A percentile compares a stretch with the other conserved stretches of the same genome.
Evolutionary conservation across 1,139 yeast genomes (phyloP).

Genomic region (Hemisphaericaspora xylanilytica): DNA sequence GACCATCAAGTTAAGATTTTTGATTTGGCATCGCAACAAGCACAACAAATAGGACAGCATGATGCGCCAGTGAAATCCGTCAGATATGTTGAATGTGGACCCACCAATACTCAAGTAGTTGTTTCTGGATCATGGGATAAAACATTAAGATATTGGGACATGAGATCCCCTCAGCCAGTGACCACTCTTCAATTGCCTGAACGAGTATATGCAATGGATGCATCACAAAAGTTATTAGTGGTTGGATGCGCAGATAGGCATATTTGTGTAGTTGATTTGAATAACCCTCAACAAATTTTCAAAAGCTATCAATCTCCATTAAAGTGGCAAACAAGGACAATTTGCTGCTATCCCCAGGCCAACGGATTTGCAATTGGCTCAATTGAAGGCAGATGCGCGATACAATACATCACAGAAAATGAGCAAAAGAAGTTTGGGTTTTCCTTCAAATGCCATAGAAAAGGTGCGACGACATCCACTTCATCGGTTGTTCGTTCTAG

Average conservation of each 20-base stretch:
- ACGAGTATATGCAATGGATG: slow-evolving; percentile 87
- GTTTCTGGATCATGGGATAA: slow-evolving; percentile 98
- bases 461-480: too few relatives aligned
- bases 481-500: too few relatives aligned
- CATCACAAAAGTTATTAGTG: slow-evolving; percentile 75
- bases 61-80: slow-evolving; percentile 77
- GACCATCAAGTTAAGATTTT: slow-evolving; percentile 86
- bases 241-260: slow-evolving; percentile 94
- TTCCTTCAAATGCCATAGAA: too few relatives aligned
- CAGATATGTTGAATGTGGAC: slow-evolving; percentile 79
- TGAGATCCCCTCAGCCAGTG: slow-evolving; percentile 82
- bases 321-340: slow-evolving; percentile 83
- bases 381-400: too few relatives aligned
- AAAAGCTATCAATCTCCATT: slow-evolving; percentile 76
- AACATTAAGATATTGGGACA: slow-evolving; percentile 91
- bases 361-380: slow-evolving; percentile 96
- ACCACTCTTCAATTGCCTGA: slow-evolving; percentile 84
- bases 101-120: slow-evolving; percentile 74
- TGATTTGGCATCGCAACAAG: slow-evolving; percentile 79
- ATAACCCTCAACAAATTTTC: slow-evolving; percentile 81
- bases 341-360: slow-evolving; percentile 84
- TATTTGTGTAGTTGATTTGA: slow-evolving; percentile 70
- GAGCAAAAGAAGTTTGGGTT: too few relatives aligned
- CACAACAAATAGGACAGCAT: slow-evolving; percentile 83
- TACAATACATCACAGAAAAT: too few relatives aligned